These are phyloP conservation scores for Talaromyces amestolkiae DNA, from an alignment of 2,329 filamentous ascomycete genomes.

Conservation along the genomic window DNA sequence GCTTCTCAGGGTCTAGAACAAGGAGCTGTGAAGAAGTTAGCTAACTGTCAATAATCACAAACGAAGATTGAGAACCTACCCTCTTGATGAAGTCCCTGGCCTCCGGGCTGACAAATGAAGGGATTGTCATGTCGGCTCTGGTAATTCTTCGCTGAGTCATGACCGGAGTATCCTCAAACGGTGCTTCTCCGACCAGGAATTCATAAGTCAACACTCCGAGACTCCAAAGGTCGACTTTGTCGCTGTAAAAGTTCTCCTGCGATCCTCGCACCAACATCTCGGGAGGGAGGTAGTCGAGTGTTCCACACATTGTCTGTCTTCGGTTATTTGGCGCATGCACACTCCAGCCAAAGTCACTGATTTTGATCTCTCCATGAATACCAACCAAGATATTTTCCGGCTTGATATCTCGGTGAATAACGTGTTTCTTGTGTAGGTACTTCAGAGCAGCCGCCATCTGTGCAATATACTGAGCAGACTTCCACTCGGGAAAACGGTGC, in stretches of 20 bases:
- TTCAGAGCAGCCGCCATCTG: conserved; percentile 87
- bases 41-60: not conserved
- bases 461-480: conserved; percentile 80
- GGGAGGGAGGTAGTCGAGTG: conserved; percentile 92
- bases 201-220: conserved; percentile 94
- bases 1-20: conserved; percentile 89
- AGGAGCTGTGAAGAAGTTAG: conserved; percentile 59
- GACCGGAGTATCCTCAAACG: conserved; percentile 90
- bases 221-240: conserved; percentile 96
- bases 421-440: conserved; percentile 93
- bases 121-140: conserved; percentile 86
- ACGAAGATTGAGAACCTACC: conserved; percentile 47
- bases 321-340: conserved; percentile 95
- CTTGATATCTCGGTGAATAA: conserved; percentile 97
- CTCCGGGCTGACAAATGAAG: conserved; percentile 84
- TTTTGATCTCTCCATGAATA: conserved; percentile 96
- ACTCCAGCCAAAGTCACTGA: conserved; percentile 97
- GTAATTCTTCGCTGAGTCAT: conserved; percentile 93
- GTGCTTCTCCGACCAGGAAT: conserved; percentile 91
- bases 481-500: conserved; percentile 78
- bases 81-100: conserved; percentile 89
- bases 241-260: conserved; percentile 83
- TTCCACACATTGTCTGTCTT: conserved; percentile 93
- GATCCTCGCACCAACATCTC: conserved; percentile 89
- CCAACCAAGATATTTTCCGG: conserved; percentile 95